Base-by-base conservation (phyloP, 2,329 filamentous ascomycete species). In the Capronia epimyces region DNA sequence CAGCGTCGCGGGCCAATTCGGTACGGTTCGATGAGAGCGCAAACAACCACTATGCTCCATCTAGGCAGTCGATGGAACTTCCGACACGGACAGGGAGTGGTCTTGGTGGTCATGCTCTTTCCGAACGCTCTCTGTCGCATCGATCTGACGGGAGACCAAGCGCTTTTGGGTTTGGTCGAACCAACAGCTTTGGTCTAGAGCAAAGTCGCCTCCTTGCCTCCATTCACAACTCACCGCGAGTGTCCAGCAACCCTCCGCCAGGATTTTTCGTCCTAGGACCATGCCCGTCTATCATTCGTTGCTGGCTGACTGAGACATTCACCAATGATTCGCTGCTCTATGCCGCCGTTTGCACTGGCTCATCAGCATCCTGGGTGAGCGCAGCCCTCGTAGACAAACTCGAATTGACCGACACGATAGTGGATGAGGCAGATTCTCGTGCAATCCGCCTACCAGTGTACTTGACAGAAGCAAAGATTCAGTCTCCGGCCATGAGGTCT, bases 1-100 rank as follows among this genome's bases (percentile, higher is more conserved):
- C 56, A 5, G 86, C 89, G 15, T 98, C 93, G 15, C 81, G 93
- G 61, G 91, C 93, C 42, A 97, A 97, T 66, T 97, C 93, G 65
- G 93, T 98, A 60, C 87, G 93, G 31, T 98, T 98, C 63, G 93
- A 97, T 65, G 91, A 97, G 67, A 95, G 89, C 64, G 90, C 91
- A 12, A 82, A 95, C 61, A 89, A 95, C 62, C 89, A 89, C 67
- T 94, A 93, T 81, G 84, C 84, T 31, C 88, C 95, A 64, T 87
- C 85, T 52, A 82, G 91, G 39, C 85, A 89, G 49, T 91, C 88
- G 10, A 82, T 87, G 41, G 93, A 97, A 49, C 85, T 95, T 60
- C 85, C 87, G 21, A 75, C 82, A 42, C 79, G 91, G 45, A 89
- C 88, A 18, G 81, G 83, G 20, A 94, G 89, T 67, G 85, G 88